Percentiles rank a stretch among this genome's conserved stretches.
phyloP scores from a whole-genome alignment of 2,329 filamentous ascomycete species.

The Zymoseptoria crescenta region DNA sequence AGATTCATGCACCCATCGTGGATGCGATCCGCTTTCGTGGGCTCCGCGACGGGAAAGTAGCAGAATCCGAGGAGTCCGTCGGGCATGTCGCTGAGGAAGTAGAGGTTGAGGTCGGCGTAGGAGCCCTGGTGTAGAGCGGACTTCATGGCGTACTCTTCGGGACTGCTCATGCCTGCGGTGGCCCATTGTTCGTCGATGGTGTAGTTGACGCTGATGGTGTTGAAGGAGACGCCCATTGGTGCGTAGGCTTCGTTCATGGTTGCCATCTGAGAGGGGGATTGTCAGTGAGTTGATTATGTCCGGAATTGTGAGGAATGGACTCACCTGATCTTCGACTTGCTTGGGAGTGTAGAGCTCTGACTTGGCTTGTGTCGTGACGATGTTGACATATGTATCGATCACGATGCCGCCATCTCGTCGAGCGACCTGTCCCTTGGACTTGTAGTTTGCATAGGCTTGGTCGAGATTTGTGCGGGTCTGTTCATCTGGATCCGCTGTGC shows the following conservation, averaged over 20 bases:
- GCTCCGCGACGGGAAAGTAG: slow-evolving; percentile 26
- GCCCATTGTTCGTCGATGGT: slow-evolving; percentile 48
- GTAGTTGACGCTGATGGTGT: slow-evolving; percentile 40
- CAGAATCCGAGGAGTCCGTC: slow-evolving; percentile 21
- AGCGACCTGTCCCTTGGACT: slow-evolving; percentile 1
- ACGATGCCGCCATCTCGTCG: slow-evolving; percentile 1
- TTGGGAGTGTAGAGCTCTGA: slow-evolving; percentile 28
- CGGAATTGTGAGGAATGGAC: background rate
- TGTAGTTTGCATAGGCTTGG: slow-evolving; percentile 10
- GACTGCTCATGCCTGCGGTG: slow-evolving; percentile 36
- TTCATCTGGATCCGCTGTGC: slow-evolving; percentile 12
- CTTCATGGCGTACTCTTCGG: slow-evolving; percentile 40
- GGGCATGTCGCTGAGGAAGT: slow-evolving; percentile 47
- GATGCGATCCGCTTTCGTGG: slow-evolving; percentile 33
- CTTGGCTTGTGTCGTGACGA: slow-evolving; percentile 31
- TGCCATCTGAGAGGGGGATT: slow-evolving; percentile 2
- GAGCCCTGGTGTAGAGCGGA: slow-evolving; percentile 42
- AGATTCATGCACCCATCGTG: slow-evolving; percentile 50
- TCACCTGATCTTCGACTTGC: slow-evolving; percentile 23
- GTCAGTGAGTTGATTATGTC: background rate
- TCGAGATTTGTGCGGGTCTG: slow-evolving; percentile 11
- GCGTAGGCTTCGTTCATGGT: slow-evolving; percentile 28
- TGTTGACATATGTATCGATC: slow-evolving; percentile 33
- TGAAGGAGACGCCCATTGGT: slow-evolving; percentile 38
- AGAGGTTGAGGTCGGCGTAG: slow-evolving; percentile 49